These are phyloP conservation scores for Phytophthora syringae DNA, from an alignment of 352 stramenopile species.

Conservation along the genomic window DNA sequence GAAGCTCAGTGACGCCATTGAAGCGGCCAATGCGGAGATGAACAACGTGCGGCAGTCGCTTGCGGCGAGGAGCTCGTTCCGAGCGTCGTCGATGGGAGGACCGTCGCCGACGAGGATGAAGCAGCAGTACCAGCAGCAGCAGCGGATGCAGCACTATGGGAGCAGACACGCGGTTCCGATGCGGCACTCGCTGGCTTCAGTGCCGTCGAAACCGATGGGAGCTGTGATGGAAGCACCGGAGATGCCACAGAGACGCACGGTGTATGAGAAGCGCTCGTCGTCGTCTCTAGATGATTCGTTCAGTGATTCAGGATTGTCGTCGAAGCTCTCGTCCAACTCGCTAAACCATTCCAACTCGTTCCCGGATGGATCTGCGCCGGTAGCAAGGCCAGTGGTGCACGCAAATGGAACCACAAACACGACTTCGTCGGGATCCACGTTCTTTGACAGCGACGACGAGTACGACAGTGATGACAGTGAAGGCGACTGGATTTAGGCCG, in stretches of 20 bases:
- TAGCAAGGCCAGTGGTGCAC: slow-evolving; percentile 22
- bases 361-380: slow-evolving; percentile 28
- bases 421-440: slow-evolving; percentile 40
- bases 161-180: slow-evolving; percentile 21
- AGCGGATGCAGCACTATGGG: slow-evolving; percentile 24
- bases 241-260: slow-evolving; percentile 23
- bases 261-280: slow-evolving; percentile 45
- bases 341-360: slow-evolving; percentile 43
- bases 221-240: slow-evolving; percentile 31
- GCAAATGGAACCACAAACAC: slow-evolving; percentile 19
- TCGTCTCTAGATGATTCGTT: slow-evolving; percentile 42
- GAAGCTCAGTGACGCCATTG: slow-evolving; percentile 76
- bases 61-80: slow-evolving; percentile 47
- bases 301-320: slow-evolving; percentile 36
- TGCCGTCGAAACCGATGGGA: slow-evolving; percentile 47
- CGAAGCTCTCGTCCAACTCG: slow-evolving; percentile 26
- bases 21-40: slow-evolving; percentile 58
- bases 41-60: slow-evolving; percentile 69
- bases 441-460: slow-evolving; percentile 63
- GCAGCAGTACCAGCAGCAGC: slow-evolving; percentile 28
- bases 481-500: slow-evolving; percentile 77
- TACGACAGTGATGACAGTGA: slow-evolving; percentile 73
- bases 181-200: slow-evolving; percentile 55
- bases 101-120: slow-evolving; percentile 45
- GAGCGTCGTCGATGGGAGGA: slow-evolving; percentile 38